Conservation (phyloP, 2,329 filamentous ascomycete genomes). For the Lecanosticta acicola region DNA sequence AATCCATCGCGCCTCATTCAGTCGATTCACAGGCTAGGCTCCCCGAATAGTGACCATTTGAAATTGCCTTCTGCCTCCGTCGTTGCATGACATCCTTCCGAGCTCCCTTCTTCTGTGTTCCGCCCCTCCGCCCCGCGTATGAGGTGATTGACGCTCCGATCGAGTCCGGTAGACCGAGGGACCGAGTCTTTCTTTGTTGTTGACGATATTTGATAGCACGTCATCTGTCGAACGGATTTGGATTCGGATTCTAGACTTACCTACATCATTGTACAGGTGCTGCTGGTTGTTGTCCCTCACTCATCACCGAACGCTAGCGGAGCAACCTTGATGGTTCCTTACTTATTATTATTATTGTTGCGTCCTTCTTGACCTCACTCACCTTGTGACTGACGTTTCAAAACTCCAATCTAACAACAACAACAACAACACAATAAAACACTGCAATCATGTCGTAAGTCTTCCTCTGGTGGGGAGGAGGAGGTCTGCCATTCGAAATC, state of each 20-base stretch:
- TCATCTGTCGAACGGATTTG: too few species aligned
- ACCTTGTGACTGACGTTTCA: background rate
- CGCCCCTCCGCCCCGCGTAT: too few species aligned
- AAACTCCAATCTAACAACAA: background rate
- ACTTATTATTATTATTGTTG: too few species aligned
- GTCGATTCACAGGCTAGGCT: too few species aligned
- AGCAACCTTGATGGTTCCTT: background rate
- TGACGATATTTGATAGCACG: background rate
- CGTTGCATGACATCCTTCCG: too few species aligned
- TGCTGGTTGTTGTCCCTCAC: background rate
- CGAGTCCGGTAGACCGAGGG: background rate
- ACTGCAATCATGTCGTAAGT: conserved; percentile 6
- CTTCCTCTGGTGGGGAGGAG: background rate
- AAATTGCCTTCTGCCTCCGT: too few species aligned
- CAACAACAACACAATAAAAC: background rate
- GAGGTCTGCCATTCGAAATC: background rate
- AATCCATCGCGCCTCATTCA: too few species aligned
- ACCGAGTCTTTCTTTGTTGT: background rate
- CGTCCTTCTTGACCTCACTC: background rate
- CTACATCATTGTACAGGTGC: too few species aligned
- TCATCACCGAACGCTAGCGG: too few species aligned
- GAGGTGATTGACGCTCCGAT: background rate
- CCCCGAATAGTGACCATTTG: too few species aligned
- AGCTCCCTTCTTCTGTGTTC: too few species aligned
- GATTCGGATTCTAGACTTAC: too few species aligned